These are phyloP conservation scores for Arthrobotrys megalospora DNA, from an alignment of 2,329 filamentous ascomycete species.

Conservation along the genomic window DNA sequence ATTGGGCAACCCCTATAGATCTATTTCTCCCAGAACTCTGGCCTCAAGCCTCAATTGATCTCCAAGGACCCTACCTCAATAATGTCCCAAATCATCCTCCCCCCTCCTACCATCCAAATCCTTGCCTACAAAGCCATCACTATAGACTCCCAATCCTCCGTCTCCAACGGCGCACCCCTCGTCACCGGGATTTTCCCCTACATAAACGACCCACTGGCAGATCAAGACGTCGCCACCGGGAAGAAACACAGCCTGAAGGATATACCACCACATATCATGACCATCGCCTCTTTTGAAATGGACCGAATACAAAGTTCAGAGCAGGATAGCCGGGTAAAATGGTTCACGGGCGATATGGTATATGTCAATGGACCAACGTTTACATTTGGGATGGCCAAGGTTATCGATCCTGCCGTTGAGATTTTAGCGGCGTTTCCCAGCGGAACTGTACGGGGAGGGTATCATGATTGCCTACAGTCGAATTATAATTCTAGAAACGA, in stretches of 20 bases:
- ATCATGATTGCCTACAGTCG: neutral
- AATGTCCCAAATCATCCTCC: constrained; percentile 7
- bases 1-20: no score
- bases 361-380: constrained; percentile 3
- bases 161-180: neutral
- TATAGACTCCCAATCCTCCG: neutral
- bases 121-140: constrained; percentile 3
- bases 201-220: constrained; percentile 7
- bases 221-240: neutral
- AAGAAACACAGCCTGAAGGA: constrained; percentile 3
- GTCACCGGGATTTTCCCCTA: neutral
- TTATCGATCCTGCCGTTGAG: constrained; percentile 13
- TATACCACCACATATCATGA: neutral
- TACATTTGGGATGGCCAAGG: constrained; percentile 19
- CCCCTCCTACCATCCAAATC: constrained; percentile 3
- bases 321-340: neutral
- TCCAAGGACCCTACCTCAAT: no score
- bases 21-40: no score
- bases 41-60: no score
- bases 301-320: neutral
- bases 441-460: neutral
- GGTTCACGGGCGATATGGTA: constrained; percentile 3
- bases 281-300: neutral
- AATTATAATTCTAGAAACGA: neutral
- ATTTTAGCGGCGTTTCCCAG: neutral